phyloP scores from a whole-genome alignment of 1,139 yeast genomes.

The Suhomyces choctaworum region DNA sequence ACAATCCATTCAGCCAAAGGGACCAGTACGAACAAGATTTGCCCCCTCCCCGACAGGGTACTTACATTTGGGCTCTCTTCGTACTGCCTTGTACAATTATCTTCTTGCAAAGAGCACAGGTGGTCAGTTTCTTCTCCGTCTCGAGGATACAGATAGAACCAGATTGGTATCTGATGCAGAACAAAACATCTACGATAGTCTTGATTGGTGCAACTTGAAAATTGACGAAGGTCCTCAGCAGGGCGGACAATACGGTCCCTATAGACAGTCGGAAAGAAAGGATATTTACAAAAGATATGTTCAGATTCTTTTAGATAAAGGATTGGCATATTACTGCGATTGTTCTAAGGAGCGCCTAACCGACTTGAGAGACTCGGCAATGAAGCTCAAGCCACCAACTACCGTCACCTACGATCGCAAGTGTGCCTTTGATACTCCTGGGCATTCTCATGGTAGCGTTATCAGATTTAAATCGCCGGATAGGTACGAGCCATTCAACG shows the following conservation, averaged over 20 bases:
- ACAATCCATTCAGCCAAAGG: slow-evolving; percentile 37
- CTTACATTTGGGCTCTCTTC: slow-evolving; percentile 84
- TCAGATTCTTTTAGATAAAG: slow-evolving; percentile 55
- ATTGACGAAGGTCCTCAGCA: slow-evolving; percentile 80
- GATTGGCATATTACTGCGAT: slow-evolving; percentile 81
- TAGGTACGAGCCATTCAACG: slow-evolving; percentile 63
- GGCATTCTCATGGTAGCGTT: slow-evolving; percentile 36
- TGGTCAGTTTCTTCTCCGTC: slow-evolving; percentile 76
- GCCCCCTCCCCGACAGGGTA: slow-evolving; percentile 99
- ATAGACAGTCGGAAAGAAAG: slow-evolving; percentile 78
- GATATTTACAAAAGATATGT: slow-evolving; percentile 63
- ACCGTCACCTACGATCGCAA: slow-evolving; percentile 89
- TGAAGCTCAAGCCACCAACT: slow-evolving; percentile 77
- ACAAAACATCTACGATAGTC: slow-evolving; percentile 68
- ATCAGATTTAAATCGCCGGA: slow-evolving; percentile 73
- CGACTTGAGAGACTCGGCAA: slow-evolving; percentile 69
- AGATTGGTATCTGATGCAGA: slow-evolving; percentile 83
- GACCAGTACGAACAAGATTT: slow-evolving; percentile 84
- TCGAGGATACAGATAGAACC: slow-evolving; percentile 90
- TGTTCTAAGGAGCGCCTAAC: slow-evolving; percentile 82
- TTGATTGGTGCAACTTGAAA: slow-evolving; percentile 72
- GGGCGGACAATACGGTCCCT: slow-evolving; percentile 75
- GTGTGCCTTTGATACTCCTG: slow-evolving; percentile 43
- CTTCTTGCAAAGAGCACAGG: slow-evolving; percentile 75
- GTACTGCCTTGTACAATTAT: slow-evolving; percentile 92